A percentile compares a stretch with the other conserved stretches of the same genome.
These are phyloP conservation scores for Butyriboletus loyo DNA, from an alignment of 768 basidiomycete genomes.

Conservation along the genomic window DNA sequence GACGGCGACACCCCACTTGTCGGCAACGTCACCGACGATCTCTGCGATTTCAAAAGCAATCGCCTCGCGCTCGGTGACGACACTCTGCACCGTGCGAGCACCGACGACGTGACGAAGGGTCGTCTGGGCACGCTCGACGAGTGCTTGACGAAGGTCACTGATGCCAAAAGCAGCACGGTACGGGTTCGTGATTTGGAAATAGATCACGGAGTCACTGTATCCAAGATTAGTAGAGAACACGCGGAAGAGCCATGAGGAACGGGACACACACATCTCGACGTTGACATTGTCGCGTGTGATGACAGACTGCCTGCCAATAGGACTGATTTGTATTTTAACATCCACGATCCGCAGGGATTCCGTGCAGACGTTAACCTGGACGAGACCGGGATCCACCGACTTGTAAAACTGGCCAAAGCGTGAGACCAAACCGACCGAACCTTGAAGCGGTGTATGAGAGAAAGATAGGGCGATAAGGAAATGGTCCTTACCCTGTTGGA, in stretches of 20 bases:
- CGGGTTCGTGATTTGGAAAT: constrained; percentile 86
- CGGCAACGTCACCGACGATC: constrained; percentile 88
- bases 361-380: constrained; percentile 91
- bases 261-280: constrained; percentile 71
- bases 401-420: constrained; percentile 97
- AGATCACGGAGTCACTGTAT: constrained; percentile 83
- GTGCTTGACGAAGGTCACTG: constrained; percentile 80
- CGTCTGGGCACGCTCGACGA: constrained; percentile 85
- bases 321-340: constrained; percentile 93
- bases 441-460: constrained; percentile 37
- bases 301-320: constrained; percentile 83
- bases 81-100: constrained; percentile 89
- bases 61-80: constrained; percentile 95
- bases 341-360: constrained; percentile 85
- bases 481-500: constrained; percentile 64
- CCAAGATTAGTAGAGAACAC: constrained; percentile 2
- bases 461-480: constrained; percentile 1
- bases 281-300: constrained; percentile 97
- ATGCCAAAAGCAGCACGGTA: constrained; percentile 96
- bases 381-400: constrained; percentile 89
- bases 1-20: constrained; percentile 96
- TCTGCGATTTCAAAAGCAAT: constrained; percentile 97
- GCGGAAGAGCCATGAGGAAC: background rate
- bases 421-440: constrained; percentile 86
- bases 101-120: constrained; percentile 98